Evolutionary conservation across 2,329 filamentous ascomycete genomes (phyloP).

Genomic region (Calonectria pseudoreteaudii): DNA sequence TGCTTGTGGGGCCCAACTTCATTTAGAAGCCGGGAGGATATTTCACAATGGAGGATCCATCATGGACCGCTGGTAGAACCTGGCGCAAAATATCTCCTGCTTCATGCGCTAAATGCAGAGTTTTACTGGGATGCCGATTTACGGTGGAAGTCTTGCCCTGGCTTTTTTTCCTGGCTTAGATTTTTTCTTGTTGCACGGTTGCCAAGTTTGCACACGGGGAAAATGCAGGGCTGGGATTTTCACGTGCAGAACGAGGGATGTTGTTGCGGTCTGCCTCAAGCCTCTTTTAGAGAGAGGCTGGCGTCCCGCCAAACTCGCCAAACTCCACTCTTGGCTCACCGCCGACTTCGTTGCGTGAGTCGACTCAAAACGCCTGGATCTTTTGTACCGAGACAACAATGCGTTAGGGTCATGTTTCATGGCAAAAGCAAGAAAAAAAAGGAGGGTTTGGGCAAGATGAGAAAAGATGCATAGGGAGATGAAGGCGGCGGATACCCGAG

Average conservation of each 20-base stretch:
- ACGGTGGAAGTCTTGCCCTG: background rate
- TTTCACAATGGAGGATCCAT: background rate
- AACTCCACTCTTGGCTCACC: conserved; percentile 23
- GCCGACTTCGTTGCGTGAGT: conserved; percentile 3
- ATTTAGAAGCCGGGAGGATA: background rate
- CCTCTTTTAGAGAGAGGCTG: conserved; percentile 9
- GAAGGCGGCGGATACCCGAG: conserved; percentile 1
- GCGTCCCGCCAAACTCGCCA: background rate
- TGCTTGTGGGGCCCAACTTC: conserved; percentile 14
- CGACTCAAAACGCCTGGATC: background rate
- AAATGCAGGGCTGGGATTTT: background rate
- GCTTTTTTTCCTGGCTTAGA: background rate
- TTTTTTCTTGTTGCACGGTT: background rate
- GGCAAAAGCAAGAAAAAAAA: background rate
- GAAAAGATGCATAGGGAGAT: background rate
- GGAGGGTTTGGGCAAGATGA: background rate
- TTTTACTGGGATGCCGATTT: background rate
- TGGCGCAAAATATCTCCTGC: background rate
- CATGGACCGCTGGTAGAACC: background rate
- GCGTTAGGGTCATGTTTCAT: background rate
- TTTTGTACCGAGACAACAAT: background rate
- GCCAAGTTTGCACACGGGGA: background rate
- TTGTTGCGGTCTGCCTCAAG: conserved; percentile 7
- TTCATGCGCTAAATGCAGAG: conserved; percentile 11
- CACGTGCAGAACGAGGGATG: conserved; percentile 7